Conservation (phyloP, 768 basidiomycete species). For the Crassisporium funariophilum region DNA sequence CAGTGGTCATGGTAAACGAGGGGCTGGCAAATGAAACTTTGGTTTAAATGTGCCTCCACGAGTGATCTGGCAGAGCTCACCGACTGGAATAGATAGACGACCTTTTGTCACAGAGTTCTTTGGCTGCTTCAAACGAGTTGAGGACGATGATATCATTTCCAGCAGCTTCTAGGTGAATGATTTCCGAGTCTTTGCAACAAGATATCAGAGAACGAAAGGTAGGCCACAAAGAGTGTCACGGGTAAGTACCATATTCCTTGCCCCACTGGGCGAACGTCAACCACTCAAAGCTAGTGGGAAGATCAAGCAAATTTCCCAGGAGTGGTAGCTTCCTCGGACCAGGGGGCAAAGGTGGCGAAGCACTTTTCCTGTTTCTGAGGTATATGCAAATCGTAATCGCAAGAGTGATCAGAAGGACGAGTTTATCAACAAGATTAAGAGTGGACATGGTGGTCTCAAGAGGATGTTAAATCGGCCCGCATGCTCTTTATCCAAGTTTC, state of each 20-base stretch:
- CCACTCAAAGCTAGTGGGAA: constrained; percentile 40
- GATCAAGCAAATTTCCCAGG: constrained; percentile 41
- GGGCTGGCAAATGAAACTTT: constrained; percentile 19
- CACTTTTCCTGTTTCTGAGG: neutral
- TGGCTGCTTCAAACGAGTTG: constrained; percentile 34
- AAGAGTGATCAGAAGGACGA: neutral
- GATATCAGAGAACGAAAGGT: neutral
- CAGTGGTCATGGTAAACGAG: constrained; percentile 27
- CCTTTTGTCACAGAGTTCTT: constrained; percentile 43
- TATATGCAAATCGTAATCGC: neutral
- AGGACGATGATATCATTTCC: constrained; percentile 38
- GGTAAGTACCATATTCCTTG: constrained; percentile 20
- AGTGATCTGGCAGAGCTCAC: constrained; percentile 12
- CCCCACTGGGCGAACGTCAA: constrained; percentile 32
- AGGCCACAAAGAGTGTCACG: neutral
- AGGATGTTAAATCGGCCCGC: neutral
- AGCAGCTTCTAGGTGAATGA: constrained; percentile 30
- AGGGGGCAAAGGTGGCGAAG: constrained; percentile 33
- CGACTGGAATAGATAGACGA: constrained; percentile 45
- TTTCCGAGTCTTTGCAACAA: constrained; percentile 28
- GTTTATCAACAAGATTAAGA: neutral
- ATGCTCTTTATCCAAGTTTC: neutral
- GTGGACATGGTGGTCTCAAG: neutral
- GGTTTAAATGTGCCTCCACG: neutral
- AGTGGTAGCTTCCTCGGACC: constrained; percentile 42